Base-by-base conservation (phyloP, 139 green algal species). In the Chlamydomonas sp. region DNA sequence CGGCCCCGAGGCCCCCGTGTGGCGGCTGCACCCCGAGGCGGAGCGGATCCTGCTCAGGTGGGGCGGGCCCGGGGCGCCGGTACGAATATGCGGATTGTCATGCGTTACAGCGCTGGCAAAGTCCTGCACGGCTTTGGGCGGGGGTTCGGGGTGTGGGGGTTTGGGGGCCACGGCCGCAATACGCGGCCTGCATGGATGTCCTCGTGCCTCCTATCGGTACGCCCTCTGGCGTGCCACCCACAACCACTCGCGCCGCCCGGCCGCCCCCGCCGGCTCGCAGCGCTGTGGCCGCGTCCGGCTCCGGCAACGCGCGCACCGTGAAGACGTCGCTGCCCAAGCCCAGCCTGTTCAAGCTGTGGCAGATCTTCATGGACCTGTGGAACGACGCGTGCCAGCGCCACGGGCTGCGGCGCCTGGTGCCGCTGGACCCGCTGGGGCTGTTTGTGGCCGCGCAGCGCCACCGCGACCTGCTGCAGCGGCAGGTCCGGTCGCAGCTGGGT, bases 361-460 rank as follows among this genome's bases (percentile, higher is more conserved):
- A 89, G 63, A 17, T 88, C 0, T 85, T 92, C 59, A 92, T 92
- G 89, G 89, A 92, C 69, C 78, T 92, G 3, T 92, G 89, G 89
- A 92, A 92, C 61, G 89, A 92, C 58, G 85, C 89, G 20, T 88
- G 85, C 18, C 73, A 63, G 49, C 79, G 89, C 31, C 85, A 92
- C 78, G 84, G 84, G 63, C 77, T 88, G 85, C 80, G 66, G 69
- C 83, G 88, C 79, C 63, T 93, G 72, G 67, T 93, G 0, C 90
- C 90, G 17, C 58, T 93, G 64, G 90, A 93, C 58, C 90, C 90
- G 15, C 15, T 93, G 60, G 86, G 90, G 1, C 72, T 93, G 59
- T 89, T 89, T 73, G 69, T 93, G 7, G 90, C 90, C 9, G 77
- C 85, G 20, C 79, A 73, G 61, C 78, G 86, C 16, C 90, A 93